phyloP scores from a whole-genome alignment of 139 green algal species.

The Mychonastes homosphaera region DNA sequence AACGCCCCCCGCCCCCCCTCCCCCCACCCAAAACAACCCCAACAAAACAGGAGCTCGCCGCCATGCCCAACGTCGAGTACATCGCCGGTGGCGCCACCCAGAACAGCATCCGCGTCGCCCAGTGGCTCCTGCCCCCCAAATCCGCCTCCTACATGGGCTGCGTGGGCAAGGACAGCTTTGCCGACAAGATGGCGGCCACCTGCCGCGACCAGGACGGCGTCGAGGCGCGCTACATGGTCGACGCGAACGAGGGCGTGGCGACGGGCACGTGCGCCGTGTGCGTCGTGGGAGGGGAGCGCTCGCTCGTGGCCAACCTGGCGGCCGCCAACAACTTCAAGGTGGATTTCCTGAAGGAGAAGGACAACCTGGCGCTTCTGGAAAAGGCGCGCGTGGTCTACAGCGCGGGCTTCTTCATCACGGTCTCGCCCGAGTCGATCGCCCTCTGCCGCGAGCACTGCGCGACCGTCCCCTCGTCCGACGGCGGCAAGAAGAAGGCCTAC shows the following conservation, averaged over 20 bases:
- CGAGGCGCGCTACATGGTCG: constrained; percentile 81
- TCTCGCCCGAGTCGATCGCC: constrained; percentile 77
- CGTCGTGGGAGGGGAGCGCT: constrained; percentile 82
- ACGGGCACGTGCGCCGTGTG: constrained; percentile 92
- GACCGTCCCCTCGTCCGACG: no score
- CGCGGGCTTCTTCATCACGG: constrained; percentile 98
- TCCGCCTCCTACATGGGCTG: constrained; percentile 90
- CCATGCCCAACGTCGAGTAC: constrained; percentile 79
- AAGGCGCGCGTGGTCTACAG: constrained; percentile 82
- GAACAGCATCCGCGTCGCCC: constrained; percentile 90
- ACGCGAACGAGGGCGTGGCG: constrained; percentile 55
- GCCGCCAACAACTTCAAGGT: constrained; percentile 99
- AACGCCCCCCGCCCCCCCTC: background rate
- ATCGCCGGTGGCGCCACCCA: constrained; percentile 96
- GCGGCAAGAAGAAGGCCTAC: constrained; percentile 84
- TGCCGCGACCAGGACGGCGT: constrained; percentile 64
- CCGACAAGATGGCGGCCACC: constrained; percentile 59
- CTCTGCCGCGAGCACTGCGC: constrained; percentile 69
- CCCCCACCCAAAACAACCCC: background rate
- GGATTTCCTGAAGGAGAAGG: constrained; percentile 38
- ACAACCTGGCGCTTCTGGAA: constrained; percentile 82
- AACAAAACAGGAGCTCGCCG: constrained; percentile 62
- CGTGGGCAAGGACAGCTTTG: constrained; percentile 91
- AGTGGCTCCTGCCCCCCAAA: constrained; percentile 85
- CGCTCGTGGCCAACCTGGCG: constrained; percentile 89